A percentile compares a stretch with the other conserved stretches of the same genome.
These are phyloP conservation scores for Graphium sp. DNA, from an alignment of 2,329 filamentous ascomycete species.

Conservation along the genomic window DNA sequence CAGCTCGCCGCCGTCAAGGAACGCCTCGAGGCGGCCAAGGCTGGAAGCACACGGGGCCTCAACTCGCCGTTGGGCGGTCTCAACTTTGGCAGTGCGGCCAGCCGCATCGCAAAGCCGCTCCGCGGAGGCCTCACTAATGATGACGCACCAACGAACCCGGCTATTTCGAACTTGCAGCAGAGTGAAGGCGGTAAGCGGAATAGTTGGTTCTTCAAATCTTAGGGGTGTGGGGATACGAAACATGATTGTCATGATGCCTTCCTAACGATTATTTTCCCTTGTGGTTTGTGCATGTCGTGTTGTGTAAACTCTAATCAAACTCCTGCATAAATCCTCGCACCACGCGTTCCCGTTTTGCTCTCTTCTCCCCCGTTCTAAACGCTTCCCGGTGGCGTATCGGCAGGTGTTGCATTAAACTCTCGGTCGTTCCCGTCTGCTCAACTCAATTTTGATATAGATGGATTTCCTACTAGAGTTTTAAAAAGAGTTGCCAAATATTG, in stretches of 20 bases:
- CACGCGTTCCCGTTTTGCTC: too few relatives aligned
- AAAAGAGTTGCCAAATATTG: too few relatives aligned
- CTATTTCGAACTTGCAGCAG: constrained; percentile 40
- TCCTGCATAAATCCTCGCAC: too few relatives aligned
- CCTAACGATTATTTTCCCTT: too few relatives aligned
- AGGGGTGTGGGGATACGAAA: constrained; percentile 7
- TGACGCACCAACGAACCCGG: constrained; percentile 30
- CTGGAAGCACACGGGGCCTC: constrained; percentile 74
- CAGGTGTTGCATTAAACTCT: too few relatives aligned
- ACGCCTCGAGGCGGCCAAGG: constrained; percentile 86
- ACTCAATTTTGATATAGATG: too few relatives aligned
- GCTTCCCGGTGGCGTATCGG: too few relatives aligned
- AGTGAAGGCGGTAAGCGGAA: constrained; percentile 47
- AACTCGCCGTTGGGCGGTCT: constrained; percentile 51
- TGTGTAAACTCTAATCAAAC: too few relatives aligned
- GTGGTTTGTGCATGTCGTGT: too few relatives aligned
- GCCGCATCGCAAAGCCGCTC: constrained; percentile 53
- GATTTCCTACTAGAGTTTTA: too few relatives aligned
- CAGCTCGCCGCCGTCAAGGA: constrained; percentile 97
- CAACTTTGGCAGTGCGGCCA: constrained; percentile 48
- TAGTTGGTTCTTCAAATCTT: constrained; percentile 58
- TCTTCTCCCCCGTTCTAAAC: too few relatives aligned
- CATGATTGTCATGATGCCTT: not conserved
- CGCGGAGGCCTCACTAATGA: constrained; percentile 44
- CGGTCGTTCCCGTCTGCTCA: too few relatives aligned